Evolutionary conservation across 106 monocot genomes (phyloP).

Genomic region (Xerophyta viscosa): DNA sequence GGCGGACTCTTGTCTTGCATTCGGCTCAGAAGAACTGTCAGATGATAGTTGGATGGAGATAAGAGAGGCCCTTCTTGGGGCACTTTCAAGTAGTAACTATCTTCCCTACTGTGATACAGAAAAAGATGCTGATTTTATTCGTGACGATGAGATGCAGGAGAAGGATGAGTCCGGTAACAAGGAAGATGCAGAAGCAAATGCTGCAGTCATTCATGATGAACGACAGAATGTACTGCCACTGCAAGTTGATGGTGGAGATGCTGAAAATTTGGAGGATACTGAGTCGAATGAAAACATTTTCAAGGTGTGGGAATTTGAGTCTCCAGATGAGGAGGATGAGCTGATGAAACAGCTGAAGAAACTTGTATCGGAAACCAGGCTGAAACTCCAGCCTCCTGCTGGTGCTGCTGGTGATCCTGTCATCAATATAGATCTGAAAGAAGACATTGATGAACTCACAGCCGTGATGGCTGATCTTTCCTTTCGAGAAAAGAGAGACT

Average conservation of each 20-base stretch:
- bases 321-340: constrained; percentile 21
- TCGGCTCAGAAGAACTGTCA: too few species aligned
- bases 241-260: neutral
- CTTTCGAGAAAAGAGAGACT: neutral
- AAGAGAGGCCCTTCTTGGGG: too few species aligned
- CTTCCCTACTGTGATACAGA: too few species aligned
- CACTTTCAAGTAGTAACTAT: too few species aligned
- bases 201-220: neutral
- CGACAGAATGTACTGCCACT: neutral
- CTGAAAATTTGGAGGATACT: neutral
- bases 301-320: constrained; percentile 36
- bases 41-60: too few species aligned
- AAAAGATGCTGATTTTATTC: too few species aligned
- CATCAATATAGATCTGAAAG: neutral
- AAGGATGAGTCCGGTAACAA: too few species aligned
- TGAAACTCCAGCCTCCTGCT: neutral
- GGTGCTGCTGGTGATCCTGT: neutral
- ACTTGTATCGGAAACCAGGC: constrained; percentile 9
- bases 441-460: constrained; percentile 23
- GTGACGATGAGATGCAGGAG: too few species aligned
- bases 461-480: constrained; percentile 22
- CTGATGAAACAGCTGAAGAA: constrained; percentile 37
- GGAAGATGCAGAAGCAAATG: neutral
- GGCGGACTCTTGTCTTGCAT: too few species aligned
- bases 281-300: constrained; percentile 35